A percentile compares a stretch with the other conserved stretches of the same genome.
phyloP scores from a whole-genome alignment of 2,329 filamentous ascomycete genomes.

The Aureobasidium sp. region DNA sequence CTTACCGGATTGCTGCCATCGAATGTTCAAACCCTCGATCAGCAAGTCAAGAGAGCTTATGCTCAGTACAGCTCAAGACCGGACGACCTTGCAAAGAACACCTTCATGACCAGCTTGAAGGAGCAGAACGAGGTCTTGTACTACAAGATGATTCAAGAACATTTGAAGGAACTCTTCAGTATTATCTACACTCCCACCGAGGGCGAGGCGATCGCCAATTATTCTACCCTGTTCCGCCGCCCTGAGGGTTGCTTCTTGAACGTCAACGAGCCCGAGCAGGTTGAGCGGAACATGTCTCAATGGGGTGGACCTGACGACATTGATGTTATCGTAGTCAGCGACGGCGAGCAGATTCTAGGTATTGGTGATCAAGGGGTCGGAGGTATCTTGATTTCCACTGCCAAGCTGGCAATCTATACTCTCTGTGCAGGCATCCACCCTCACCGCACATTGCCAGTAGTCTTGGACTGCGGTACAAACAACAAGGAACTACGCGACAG shows the following conservation, averaged over 20 bases:
- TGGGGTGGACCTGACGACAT: constrained; percentile 68
- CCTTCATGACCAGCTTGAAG: constrained; percentile 77
- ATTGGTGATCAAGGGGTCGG: constrained; percentile 87
- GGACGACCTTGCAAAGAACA: constrained; percentile 73
- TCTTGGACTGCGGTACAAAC: constrained; percentile 80
- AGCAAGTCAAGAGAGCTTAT: constrained; percentile 72
- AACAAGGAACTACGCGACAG: constrained; percentile 69
- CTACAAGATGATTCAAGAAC: constrained; percentile 69
- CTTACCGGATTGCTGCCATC: constrained; percentile 67
- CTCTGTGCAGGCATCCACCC: constrained; percentile 83
- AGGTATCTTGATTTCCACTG: constrained; percentile 74
- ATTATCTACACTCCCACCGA: constrained; percentile 91
- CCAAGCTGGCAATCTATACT: constrained; percentile 76
- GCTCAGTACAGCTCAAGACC: constrained; percentile 62
- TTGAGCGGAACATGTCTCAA: constrained; percentile 59
- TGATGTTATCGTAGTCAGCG: constrained; percentile 82
- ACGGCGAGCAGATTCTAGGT: constrained; percentile 66
- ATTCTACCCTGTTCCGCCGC: constrained; percentile 67
- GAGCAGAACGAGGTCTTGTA: constrained; percentile 81
- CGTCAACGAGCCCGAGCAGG: constrained; percentile 59
- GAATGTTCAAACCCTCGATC: constrained; percentile 65
- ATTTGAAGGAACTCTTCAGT: constrained; percentile 81
- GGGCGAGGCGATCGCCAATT: constrained; percentile 80
- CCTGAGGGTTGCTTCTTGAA: constrained; percentile 79
- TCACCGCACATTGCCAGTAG: constrained; percentile 68